Evolutionary conservation across 331 rosid genomes (phyloP).

Genomic region (Cydonia oblonga): DNA sequence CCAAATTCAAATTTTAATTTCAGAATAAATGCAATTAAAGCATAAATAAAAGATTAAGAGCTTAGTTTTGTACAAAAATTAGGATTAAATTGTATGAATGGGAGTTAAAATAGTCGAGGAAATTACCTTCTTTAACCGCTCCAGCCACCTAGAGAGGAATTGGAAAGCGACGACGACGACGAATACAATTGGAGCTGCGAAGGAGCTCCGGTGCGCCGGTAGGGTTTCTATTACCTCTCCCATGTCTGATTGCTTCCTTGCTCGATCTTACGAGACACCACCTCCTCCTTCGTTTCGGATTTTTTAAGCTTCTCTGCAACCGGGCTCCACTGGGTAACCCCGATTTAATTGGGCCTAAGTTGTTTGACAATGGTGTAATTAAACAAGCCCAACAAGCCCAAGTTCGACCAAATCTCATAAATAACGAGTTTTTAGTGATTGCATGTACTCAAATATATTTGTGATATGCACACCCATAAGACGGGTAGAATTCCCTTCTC

Average conservation of each 20-base stretch:
- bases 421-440: too few relatives aligned
- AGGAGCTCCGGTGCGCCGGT: conserved; percentile 28
- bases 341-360: too few relatives aligned
- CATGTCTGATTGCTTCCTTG: background rate
- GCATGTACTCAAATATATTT: too few relatives aligned
- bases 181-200: conserved; percentile 55
- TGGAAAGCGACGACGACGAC: conserved; percentile 45
- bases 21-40: background rate
- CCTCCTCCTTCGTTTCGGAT: background rate
- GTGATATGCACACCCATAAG: too few relatives aligned
- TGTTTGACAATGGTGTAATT: too few relatives aligned
- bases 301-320: too few relatives aligned
- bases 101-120: background rate
- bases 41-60: background rate
- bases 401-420: too few relatives aligned
- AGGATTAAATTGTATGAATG: background rate
- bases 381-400: too few relatives aligned
- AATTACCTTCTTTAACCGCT: conserved; percentile 42
- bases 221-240: conserved; percentile 6
- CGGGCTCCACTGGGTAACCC: background rate
- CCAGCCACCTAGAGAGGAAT: conserved; percentile 40
- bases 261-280: background rate
- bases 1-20: background rate
- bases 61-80: background rate
- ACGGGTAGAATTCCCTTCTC: too few relatives aligned